Evolutionary conservation across 164 flowering plant genomes (phyloP).

Genomic region (Aristolochia californica): DNA sequence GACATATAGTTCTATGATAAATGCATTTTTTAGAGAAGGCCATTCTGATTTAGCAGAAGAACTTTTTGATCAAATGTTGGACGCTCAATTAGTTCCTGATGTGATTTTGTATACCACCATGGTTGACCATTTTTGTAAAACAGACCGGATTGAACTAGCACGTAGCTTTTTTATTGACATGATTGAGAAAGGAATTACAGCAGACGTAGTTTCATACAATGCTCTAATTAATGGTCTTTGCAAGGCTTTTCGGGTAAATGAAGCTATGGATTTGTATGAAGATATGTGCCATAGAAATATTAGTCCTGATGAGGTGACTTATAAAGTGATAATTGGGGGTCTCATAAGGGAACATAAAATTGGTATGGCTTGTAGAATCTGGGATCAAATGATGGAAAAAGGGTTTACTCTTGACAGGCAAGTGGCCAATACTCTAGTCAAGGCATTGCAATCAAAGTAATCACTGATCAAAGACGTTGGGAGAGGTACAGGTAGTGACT

Average conservation of each 20-base stretch:
- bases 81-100: constrained; percentile 52
- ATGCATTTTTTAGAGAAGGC: constrained; percentile 59
- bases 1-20: constrained; percentile 70
- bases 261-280: constrained; percentile 57
- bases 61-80: constrained; percentile 61
- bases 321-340: constrained; percentile 66
- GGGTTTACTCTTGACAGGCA: constrained; percentile 74
- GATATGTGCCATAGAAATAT: constrained; percentile 49
- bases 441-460: constrained; percentile 32
- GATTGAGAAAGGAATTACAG: constrained; percentile 47
- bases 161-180: constrained; percentile 44
- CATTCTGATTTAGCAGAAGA: constrained; percentile 42
- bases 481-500: background rate
- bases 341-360: constrained; percentile 56
- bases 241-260: constrained; percentile 44
- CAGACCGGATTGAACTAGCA: constrained; percentile 50
- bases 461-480: constrained; percentile 9
- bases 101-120: constrained; percentile 50
- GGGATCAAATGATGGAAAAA: constrained; percentile 98
- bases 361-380: constrained; percentile 51
- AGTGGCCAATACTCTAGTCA: constrained; percentile 48
- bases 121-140: constrained; percentile 66
- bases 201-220: constrained; percentile 76
- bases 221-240: constrained; percentile 78
- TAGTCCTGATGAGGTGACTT: constrained; percentile 76